A percentile compares a stretch with the other conserved stretches of the same genome.
Evolutionary conservation across 257 asterid genomes (phyloP).

Genomic region (Datura wrightii): DNA sequence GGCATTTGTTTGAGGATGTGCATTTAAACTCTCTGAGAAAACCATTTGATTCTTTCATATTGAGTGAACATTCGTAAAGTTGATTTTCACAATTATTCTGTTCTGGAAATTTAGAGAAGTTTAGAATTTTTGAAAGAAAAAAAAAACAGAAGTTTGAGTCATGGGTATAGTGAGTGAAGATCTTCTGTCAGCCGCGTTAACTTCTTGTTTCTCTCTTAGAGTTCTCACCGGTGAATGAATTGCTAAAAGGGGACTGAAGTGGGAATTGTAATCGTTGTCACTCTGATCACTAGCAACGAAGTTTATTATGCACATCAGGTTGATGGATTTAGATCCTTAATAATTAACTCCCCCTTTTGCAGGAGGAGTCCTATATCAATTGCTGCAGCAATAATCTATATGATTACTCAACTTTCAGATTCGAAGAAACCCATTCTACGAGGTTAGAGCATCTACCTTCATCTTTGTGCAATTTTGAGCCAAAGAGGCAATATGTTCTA

Average conservation of each 20-base stretch:
- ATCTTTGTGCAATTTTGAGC: slow-evolving; percentile 3
- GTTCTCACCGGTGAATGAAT: neutral
- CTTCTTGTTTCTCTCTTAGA: neutral
- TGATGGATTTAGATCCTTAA: neutral
- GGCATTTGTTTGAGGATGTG: slow-evolving; percentile 9
- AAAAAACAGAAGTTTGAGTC: neutral
- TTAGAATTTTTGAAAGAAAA: neutral
- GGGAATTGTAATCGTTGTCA: neutral
- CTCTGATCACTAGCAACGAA: neutral
- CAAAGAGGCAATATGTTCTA: neutral
- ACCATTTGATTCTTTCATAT: slow-evolving; percentile 7
- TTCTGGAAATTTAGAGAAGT: neutral
- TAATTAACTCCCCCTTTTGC: slow-evolving; percentile 30
- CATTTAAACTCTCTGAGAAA: neutral
- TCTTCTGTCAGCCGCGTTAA: neutral
- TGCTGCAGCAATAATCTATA: slow-evolving; percentile 86
- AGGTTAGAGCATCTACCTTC: slow-evolving; percentile 53
- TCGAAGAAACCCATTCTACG: slow-evolving; percentile 66
- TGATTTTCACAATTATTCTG: neutral
- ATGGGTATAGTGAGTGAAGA: neutral
- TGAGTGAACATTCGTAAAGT: neutral
- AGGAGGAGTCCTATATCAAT: slow-evolving; percentile 95
- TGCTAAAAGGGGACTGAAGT: slow-evolving; percentile 10
- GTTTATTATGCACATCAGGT: neutral
- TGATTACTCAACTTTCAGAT: slow-evolving; percentile 83